A percentile compares a stretch with the other conserved stretches of the same genome.
Conservation (phyloP, 148 eudicot species). For the Silene uniflora region DNA sequence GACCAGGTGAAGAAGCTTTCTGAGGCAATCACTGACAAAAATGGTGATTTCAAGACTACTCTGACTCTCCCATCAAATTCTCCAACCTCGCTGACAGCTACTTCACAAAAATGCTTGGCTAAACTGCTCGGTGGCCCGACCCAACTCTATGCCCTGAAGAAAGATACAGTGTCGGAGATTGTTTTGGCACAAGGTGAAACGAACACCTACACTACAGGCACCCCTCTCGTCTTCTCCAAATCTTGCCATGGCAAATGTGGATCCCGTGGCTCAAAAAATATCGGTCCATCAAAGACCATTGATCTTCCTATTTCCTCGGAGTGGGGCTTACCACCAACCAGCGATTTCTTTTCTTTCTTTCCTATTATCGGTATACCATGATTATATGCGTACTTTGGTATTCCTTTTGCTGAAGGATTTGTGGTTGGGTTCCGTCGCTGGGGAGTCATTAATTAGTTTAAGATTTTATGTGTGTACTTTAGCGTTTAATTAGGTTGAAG, state of each 20-base stretch:
- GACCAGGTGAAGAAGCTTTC: not conserved
- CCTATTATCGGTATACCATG: slow-evolving; percentile 86
- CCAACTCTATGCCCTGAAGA: not conserved
- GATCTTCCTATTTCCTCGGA: slow-evolving; percentile 66
- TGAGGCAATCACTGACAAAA: not conserved
- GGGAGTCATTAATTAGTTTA: not conserved
- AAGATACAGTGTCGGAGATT: not conserved
- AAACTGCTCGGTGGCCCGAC: not conserved
- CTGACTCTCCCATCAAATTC: not conserved
- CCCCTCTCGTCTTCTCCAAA: slow-evolving; percentile 50
- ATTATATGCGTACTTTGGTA: not conserved
- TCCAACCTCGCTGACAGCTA: not conserved
- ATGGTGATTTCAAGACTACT: not conserved
- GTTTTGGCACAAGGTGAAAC: slow-evolving; percentile 13
- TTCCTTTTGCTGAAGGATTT: not conserved
- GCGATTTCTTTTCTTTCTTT: slow-evolving; percentile 51
- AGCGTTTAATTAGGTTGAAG: not conserved
- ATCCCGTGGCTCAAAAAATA: not conserved
- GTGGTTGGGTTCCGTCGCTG: no score
- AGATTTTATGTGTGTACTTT: not conserved
- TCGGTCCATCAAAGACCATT: slow-evolving; percentile 60
- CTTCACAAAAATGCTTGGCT: not conserved
- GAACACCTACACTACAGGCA: slow-evolving; percentile 32
- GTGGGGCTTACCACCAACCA: slow-evolving; percentile 71
- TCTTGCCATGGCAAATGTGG: slow-evolving; percentile 47